phyloP scores from a whole-genome alignment of 345 rosid genomes.

The Rhodamnia argentea region DNA sequence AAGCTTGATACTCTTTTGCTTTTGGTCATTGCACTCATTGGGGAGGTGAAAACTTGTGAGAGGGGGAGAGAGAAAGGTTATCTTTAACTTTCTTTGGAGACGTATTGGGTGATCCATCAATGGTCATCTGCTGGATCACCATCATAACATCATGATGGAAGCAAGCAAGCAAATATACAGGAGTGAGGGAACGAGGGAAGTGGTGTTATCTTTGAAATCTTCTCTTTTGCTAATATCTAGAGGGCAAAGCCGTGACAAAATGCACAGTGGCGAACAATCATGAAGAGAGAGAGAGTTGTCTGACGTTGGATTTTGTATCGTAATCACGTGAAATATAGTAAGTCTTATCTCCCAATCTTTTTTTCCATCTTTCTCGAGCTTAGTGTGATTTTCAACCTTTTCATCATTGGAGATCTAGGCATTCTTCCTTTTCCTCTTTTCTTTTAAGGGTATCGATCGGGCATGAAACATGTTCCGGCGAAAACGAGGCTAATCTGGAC shows the following conservation, averaged over 20 bases:
- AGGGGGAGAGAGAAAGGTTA: background rate
- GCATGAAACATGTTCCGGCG: background rate
- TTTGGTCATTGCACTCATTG: conserved; percentile 17
- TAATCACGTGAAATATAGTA: background rate
- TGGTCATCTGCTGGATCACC: background rate
- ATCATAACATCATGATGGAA: background rate
- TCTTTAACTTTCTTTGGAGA: background rate
- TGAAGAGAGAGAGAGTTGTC: background rate
- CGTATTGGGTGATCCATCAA: background rate
- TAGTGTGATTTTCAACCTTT: background rate
- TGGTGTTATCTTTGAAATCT: background rate
- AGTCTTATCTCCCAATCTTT: background rate
- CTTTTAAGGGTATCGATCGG: background rate
- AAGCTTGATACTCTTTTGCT: conserved; percentile 3
- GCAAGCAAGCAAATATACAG: background rate
- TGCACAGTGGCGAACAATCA: background rate
- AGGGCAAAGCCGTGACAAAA: background rate
- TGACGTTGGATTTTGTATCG: background rate
- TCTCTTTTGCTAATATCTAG: background rate
- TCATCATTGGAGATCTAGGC: background rate
- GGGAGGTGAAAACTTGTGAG: conserved; percentile 1
- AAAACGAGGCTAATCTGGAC: background rate
- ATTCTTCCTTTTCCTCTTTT: background rate
- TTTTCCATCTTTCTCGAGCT: background rate
- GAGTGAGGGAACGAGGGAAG: background rate